Conservation (phyloP, 2,329 filamentous ascomycete species). For the Nemania sp. region DNA sequence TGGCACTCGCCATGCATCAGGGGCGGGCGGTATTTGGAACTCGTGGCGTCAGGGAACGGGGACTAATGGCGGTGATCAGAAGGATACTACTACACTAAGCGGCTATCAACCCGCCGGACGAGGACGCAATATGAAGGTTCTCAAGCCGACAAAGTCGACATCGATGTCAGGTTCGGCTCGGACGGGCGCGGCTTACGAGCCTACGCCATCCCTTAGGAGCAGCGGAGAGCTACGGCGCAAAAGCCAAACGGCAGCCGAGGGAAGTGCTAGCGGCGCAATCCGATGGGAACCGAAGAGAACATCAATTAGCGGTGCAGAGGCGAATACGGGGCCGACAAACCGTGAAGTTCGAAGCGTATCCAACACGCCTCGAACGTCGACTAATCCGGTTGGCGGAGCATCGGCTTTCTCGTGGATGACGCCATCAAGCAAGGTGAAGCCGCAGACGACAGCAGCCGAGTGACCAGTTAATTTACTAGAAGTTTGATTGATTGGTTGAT, state of each 20-base stretch:
- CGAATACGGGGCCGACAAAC: conserved; percentile 53
- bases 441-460: conserved; percentile 54
- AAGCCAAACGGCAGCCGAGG: conserved; percentile 58
- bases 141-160: conserved; percentile 79
- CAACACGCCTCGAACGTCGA: conserved; percentile 64
- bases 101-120: conserved; percentile 77
- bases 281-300: conserved; percentile 69
- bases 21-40: conserved; percentile 72
- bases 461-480: conserved; percentile 37
- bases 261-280: conserved; percentile 50
- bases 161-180: conserved; percentile 64
- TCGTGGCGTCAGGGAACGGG: conserved; percentile 74
- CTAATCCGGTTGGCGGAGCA: conserved; percentile 90
- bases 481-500: conserved; percentile 1
- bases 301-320: conserved; percentile 51
- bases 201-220: conserved; percentile 58
- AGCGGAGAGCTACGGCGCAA: conserved; percentile 66
- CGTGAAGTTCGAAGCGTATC: conserved; percentile 55
- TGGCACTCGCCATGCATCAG: conserved; percentile 48
- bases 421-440: conserved; percentile 59
- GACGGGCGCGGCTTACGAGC: conserved; percentile 66
- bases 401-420: conserved; percentile 96
- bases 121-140: conserved; percentile 85
- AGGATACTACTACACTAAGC: conserved; percentile 66
- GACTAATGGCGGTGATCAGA: conserved; percentile 63